Evolutionary conservation across 768 basidiomycete species (phyloP).

Genomic region (Dacryopinax spathularia): DNA sequence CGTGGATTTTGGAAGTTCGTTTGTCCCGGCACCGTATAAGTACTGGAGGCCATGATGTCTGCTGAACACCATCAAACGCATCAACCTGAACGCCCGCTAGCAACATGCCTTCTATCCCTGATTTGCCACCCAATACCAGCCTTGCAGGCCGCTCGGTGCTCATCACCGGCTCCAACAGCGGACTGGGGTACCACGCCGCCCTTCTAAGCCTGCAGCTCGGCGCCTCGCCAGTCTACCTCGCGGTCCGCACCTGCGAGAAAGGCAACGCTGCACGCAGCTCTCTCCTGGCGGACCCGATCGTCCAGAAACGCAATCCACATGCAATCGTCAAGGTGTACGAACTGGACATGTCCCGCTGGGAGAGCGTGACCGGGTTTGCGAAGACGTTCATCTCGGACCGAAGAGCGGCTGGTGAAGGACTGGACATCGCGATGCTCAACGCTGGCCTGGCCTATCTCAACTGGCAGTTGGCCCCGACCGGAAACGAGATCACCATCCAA

Average conservation of each 20-base stretch:
- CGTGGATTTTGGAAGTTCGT: too few relatives aligned
- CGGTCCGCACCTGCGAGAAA: background rate
- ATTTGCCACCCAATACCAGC: background rate
- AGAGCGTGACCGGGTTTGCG: background rate
- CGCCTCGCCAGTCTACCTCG: background rate
- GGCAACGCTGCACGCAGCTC: background rate
- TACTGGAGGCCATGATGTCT: too few relatives aligned
- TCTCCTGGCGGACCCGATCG: background rate
- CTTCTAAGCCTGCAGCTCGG: background rate
- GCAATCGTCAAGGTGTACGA: background rate
- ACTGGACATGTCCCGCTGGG: background rate
- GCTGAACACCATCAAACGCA: too few relatives aligned
- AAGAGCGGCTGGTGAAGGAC: background rate
- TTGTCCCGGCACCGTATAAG: too few relatives aligned
- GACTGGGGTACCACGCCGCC: background rate
- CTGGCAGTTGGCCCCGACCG: background rate
- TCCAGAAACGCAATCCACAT: background rate
- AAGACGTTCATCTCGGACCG: background rate
- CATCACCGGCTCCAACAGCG: background rate
- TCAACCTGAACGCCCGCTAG: too few relatives aligned
- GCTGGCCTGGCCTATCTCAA: background rate
- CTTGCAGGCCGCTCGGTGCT: background rate
- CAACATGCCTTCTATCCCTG: slow-evolving; percentile 1
- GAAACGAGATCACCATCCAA: background rate
- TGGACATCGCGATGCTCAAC: background rate